Percentiles rank a stretch among this genome's conserved stretches.
Conservation (phyloP, 83 land plant genomes). For the Isoetes engelmannii region DNA sequence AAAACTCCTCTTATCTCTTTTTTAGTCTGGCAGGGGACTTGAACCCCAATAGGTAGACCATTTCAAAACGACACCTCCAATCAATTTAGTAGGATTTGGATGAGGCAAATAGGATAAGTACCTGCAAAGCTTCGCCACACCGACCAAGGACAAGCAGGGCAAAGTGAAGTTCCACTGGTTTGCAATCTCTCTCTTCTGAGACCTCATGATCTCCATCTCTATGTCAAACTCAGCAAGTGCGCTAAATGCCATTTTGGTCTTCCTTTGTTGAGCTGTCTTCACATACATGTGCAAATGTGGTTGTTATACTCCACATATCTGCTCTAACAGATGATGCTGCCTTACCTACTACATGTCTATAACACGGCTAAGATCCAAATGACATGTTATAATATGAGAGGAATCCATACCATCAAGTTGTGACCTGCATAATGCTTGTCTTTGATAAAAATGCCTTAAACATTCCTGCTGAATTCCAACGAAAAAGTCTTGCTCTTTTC, state of each 20-base stretch:
- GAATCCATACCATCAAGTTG: constrained; percentile 26
- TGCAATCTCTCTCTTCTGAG: constrained; percentile 28
- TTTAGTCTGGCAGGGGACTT: too few relatives aligned
- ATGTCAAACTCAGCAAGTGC: constrained; percentile 34
- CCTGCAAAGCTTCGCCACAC: constrained; percentile 34
- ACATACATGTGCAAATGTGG: neutral
- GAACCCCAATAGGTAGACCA: too few relatives aligned
- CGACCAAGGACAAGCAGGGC: constrained; percentile 29
- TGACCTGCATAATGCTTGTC: constrained; percentile 16
- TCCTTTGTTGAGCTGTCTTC: constrained; percentile 26
- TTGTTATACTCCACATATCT: neutral
- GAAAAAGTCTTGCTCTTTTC: constrained; percentile 28
- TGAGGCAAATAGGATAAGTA: neutral
- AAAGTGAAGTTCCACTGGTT: constrained; percentile 32
- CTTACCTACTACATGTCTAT: neutral
- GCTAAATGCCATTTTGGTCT: constrained; percentile 20
- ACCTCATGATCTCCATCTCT: constrained; percentile 31
- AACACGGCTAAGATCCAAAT: neutral
- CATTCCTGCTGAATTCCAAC: constrained; percentile 23
- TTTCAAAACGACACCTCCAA: too few relatives aligned
- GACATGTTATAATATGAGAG: neutral
- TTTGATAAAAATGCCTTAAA: constrained; percentile 17
- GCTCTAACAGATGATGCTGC: neutral
- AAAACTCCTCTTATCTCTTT: too few relatives aligned
- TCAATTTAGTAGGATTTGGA: too few relatives aligned